Conservation (phyloP, 169 alveolate species). For the Pseudocohnilembus persalinus region DNA sequence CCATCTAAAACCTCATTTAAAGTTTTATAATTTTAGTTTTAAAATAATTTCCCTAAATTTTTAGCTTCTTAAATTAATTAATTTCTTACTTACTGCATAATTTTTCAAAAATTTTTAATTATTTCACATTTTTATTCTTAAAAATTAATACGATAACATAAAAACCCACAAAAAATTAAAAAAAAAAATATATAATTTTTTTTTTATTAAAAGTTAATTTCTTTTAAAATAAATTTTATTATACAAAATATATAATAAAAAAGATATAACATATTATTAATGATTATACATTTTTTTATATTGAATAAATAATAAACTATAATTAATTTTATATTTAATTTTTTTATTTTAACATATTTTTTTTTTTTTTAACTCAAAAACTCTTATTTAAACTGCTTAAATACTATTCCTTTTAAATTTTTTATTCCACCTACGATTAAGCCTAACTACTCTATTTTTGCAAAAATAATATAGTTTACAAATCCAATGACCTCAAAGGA, state of each 20-base stretch:
- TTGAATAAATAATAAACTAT: no score
- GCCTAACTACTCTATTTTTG: slow-evolving; percentile 26
- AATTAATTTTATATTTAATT: not conserved
- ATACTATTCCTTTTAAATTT: slow-evolving; percentile 20
- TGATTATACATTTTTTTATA: not conserved
- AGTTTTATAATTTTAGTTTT: not conserved
- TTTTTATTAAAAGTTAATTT: no score
- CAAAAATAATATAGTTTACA: slow-evolving; percentile 40
- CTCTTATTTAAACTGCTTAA: slow-evolving; percentile 27
- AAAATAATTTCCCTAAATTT: not conserved
- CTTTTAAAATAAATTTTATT: no score
- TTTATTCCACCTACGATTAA: slow-evolving; percentile 15
- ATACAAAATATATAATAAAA: no score
- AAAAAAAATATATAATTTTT: no score
- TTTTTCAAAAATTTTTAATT: no score
- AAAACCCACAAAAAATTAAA: no score
- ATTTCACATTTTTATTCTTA: no score
- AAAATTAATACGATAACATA: no score
- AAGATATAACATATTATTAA: not conserved
- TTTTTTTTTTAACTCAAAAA: slow-evolving; percentile 20
- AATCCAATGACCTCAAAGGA: slow-evolving; percentile 54
- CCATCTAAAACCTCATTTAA: not conserved
- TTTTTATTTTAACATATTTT: not conserved
- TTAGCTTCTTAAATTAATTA: not conserved
- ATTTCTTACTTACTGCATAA: not conserved